Percentiles rank a stretch among this genome's conserved stretches.
These are phyloP conservation scores for Crepidotus variabilis DNA, from an alignment of 768 basidiomycete genomes.

Conservation along the genomic window DNA sequence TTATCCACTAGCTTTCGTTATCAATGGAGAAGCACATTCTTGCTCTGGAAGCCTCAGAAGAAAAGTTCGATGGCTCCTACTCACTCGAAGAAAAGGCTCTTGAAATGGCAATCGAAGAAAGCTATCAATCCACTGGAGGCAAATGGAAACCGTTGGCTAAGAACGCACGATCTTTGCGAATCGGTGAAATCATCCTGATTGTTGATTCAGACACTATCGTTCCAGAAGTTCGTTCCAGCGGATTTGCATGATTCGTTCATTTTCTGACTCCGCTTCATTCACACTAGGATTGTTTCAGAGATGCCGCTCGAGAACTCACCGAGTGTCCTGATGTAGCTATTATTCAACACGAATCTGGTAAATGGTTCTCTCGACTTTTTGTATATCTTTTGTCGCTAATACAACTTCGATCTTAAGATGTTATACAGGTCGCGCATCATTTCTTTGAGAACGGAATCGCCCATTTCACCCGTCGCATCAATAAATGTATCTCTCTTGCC, in stretches of 20 bases:
- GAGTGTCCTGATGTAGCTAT: constrained; percentile 84
- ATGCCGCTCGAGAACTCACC: constrained; percentile 81
- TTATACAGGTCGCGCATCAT: constrained; percentile 87
- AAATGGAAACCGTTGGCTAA: constrained; percentile 73
- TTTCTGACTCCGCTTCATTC: background rate
- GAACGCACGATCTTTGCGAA: constrained; percentile 69
- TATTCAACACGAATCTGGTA: constrained; percentile 86
- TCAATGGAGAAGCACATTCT: constrained; percentile 53
- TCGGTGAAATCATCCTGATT: constrained; percentile 78
- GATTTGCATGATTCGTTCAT: background rate
- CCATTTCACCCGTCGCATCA: constrained; percentile 85
- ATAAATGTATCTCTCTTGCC: constrained; percentile 76
- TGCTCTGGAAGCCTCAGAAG: constrained; percentile 39
- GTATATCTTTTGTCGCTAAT: background rate
- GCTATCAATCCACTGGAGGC: constrained; percentile 51
- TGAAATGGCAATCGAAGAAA: constrained; percentile 71
- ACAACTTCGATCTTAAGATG: constrained; percentile 40
- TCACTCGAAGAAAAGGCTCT: constrained; percentile 69
- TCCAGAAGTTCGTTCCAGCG: constrained; percentile 49
- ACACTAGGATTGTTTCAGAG: constrained; percentile 78
- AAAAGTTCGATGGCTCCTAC: constrained; percentile 31
- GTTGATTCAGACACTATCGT: constrained; percentile 81
- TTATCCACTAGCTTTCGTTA: constrained; percentile 49
- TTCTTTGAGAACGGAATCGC: constrained; percentile 92
- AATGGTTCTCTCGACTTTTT: constrained; percentile 10